phyloP scores from a whole-genome alignment of 768 basidiomycete genomes.

The Tulasnella sp. region DNA sequence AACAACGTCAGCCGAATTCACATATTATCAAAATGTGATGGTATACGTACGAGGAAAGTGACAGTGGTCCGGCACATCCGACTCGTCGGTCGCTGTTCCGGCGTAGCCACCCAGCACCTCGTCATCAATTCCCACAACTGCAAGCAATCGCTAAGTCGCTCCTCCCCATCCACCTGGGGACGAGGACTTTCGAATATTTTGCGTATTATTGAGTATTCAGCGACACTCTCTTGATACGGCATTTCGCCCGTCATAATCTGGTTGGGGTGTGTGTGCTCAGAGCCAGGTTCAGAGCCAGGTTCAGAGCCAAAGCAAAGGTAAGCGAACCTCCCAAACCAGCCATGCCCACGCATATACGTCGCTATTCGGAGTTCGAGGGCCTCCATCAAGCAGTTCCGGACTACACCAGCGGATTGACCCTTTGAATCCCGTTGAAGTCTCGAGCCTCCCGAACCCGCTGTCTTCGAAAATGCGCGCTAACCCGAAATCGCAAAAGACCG shows the following conservation, averaged over 20 bases:
- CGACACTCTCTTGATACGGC: not conserved
- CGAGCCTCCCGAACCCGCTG: not conserved
- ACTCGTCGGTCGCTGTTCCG: too few species aligned
- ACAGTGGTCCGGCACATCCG: too few species aligned
- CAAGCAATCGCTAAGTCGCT: not conserved
- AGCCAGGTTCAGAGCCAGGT: too few species aligned
- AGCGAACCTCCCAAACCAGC: not conserved
- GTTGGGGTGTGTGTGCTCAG: too few species aligned
- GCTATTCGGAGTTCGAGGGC: not conserved
- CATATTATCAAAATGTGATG: too few species aligned
- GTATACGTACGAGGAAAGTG: too few species aligned
- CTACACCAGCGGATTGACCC: not conserved
- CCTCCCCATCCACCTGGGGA: not conserved
- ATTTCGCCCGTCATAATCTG: not conserved
- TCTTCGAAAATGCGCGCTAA: not conserved
- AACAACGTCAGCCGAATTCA: too few species aligned
- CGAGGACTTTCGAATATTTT: not conserved
- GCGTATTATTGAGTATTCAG: not conserved
- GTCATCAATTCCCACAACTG: not conserved
- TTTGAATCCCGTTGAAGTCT: not conserved
- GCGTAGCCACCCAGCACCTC: not conserved
- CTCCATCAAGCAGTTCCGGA: not conserved
- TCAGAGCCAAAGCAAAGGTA: not conserved
- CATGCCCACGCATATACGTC: slow-evolving; percentile 7
- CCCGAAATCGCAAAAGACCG: slow-evolving; percentile 7